These are phyloP conservation scores for Geotrichum restrictum DNA, from an alignment of 1,139 yeast species.

Conservation along the genomic window DNA sequence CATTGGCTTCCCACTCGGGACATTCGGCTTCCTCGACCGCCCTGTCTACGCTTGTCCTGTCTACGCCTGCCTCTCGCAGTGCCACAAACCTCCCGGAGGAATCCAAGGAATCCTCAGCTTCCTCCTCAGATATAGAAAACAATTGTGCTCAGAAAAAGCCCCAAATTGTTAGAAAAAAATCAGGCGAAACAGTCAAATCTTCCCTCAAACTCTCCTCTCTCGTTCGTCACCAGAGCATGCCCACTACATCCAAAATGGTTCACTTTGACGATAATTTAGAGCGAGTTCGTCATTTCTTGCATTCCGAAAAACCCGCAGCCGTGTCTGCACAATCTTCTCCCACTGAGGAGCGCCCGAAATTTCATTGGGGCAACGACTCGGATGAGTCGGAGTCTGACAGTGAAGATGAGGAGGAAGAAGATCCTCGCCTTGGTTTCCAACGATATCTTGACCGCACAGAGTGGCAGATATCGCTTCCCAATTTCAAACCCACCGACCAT, in stretches of 20 bases:
- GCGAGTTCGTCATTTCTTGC: conserved; percentile 68
- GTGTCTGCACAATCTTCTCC: conserved; percentile 66
- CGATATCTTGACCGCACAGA: conserved; percentile 29
- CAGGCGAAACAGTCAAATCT: conserved; percentile 53
- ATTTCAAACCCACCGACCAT: conserved; percentile 40
- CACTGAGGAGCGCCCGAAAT: conserved; percentile 32
- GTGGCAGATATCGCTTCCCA: conserved; percentile 52
- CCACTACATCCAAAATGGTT: conserved; percentile 72
- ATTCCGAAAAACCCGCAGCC: conserved; percentile 69
- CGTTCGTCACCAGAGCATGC: conserved; percentile 59
- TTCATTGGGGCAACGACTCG: conserved; percentile 35
- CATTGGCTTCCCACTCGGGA: background rate
- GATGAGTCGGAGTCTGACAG: conserved; percentile 30
- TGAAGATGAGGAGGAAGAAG: conserved; percentile 30
- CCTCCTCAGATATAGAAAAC: background rate
- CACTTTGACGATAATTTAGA: conserved; percentile 67
- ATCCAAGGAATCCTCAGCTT: background rate
- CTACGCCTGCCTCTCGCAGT: conserved; percentile 3
- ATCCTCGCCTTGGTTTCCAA: conserved; percentile 29
- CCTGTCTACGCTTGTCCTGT: background rate
- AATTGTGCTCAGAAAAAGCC: background rate
- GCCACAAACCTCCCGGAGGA: background rate
- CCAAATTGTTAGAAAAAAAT: background rate
- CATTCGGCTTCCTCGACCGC: conserved; percentile 3
- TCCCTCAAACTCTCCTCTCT: conserved; percentile 49